Conservation (phyloP, 768 basidiomycete species). For the Pluteus cervinus region DNA sequence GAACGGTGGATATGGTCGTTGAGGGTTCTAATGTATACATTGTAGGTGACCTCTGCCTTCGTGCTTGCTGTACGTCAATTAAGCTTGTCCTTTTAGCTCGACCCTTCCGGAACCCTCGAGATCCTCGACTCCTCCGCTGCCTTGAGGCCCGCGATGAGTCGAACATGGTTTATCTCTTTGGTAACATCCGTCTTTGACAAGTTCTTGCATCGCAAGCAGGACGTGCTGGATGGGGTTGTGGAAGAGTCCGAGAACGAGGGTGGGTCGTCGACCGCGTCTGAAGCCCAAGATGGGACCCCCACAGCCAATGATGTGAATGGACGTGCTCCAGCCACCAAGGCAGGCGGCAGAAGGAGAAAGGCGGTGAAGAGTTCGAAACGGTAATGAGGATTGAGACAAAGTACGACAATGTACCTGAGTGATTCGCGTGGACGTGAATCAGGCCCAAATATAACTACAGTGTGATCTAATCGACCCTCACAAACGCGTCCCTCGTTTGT, state of each 20-base stretch:
- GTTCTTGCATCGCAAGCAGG: constrained; percentile 17
- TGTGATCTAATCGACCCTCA: too few relatives aligned
- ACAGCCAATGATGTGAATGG: constrained; percentile 24
- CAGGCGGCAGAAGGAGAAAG: constrained; percentile 64
- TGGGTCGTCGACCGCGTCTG: constrained; percentile 37
- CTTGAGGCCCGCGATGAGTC: constrained; percentile 44
- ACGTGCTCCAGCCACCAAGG: constrained; percentile 38
- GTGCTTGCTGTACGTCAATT: neutral
- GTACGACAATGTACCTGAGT: too few relatives aligned
- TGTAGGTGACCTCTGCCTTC: constrained; percentile 35
- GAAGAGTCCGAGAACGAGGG: constrained; percentile 28
- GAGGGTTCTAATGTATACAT: constrained; percentile 71
- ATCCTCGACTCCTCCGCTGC: constrained; percentile 56
- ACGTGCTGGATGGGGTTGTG: constrained; percentile 12
- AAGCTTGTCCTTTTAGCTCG: constrained; percentile 38
- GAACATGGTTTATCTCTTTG: constrained; percentile 68
- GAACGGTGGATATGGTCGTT: constrained; percentile 75
- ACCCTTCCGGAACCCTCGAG: constrained; percentile 51
- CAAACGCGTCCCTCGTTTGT: too few relatives aligned
- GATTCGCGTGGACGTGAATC: too few relatives aligned
- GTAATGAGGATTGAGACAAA: too few relatives aligned
- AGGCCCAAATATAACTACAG: too few relatives aligned
- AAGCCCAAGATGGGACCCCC: constrained; percentile 32
- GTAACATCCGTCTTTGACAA: constrained; percentile 26
- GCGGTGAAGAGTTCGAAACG: constrained; percentile 46